Conservation (phyloP, 2,329 filamentous ascomycete genomes). For the Metarhizium robertsii region DNA sequence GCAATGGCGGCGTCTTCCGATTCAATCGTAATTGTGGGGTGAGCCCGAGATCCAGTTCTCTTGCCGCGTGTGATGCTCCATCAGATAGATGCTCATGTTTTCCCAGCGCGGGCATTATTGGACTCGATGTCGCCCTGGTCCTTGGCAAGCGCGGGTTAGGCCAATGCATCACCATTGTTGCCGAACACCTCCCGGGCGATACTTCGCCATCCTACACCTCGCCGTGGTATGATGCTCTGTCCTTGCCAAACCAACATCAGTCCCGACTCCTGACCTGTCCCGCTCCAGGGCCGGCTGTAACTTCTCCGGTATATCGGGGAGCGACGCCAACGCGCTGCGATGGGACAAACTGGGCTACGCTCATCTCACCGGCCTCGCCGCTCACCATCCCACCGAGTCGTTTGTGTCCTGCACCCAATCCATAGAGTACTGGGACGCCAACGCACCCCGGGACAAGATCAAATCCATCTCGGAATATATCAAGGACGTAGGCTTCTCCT, state of each 20-base stretch:
- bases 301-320: slow-evolving; percentile 33
- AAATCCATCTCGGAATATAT: slow-evolving; percentile 29
- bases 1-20: background rate
- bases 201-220: slow-evolving; percentile 29
- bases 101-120: slow-evolving; percentile 27
- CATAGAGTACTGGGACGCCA: slow-evolving; percentile 31
- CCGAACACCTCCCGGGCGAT: slow-evolving; percentile 31
- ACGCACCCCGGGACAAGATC: slow-evolving; percentile 29
- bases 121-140: slow-evolving; percentile 27
- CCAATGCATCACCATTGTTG: slow-evolving; percentile 24
- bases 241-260: background rate
- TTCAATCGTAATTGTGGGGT: background rate
- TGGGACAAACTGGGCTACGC: slow-evolving; percentile 32
- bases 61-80: background rate
- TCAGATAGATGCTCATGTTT: too few relatives aligned
- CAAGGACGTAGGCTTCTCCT: slow-evolving; percentile 21
- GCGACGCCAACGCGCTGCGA: slow-evolving; percentile 28
- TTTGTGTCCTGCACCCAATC: slow-evolving; percentile 28
- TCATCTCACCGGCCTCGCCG: slow-evolving; percentile 25
- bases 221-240: slow-evolving; percentile 22
- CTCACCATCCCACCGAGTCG: slow-evolving; percentile 17
- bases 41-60: background rate
- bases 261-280: background rate
- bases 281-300: slow-evolving; percentile 30
- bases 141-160: slow-evolving; percentile 25